These are phyloP conservation scores for Brachypodium distachyon DNA, from an alignment of 202 grass and related monocot genomes.

Conservation along the genomic window DNA sequence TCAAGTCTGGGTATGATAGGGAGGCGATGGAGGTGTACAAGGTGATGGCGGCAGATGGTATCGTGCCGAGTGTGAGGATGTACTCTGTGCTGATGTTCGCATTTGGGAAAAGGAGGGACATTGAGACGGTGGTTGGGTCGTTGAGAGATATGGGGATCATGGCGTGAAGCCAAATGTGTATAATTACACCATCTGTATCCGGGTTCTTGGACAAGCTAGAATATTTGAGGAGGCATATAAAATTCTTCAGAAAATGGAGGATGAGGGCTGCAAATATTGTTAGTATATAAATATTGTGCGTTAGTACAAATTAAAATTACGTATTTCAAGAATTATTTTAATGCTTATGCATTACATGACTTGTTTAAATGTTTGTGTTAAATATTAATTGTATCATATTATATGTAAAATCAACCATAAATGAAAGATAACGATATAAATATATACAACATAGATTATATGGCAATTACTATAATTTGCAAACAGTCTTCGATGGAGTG, in stretches of 20 bases:
- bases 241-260: conserved; percentile 60
- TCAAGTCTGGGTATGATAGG: conserved; percentile 50
- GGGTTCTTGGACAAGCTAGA: conserved; percentile 63
- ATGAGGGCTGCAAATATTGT: conserved; percentile 58
- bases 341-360: too few relatives aligned
- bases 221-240: conserved; percentile 48
- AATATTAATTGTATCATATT: too few relatives aligned
- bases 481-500: too few relatives aligned
- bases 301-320: too few relatives aligned
- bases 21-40: conserved; percentile 69
- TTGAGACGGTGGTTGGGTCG: conserved; percentile 48
- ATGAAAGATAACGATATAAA: too few relatives aligned
- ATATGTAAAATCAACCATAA: too few relatives aligned
- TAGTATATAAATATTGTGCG: too few relatives aligned
- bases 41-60: conserved; percentile 42
- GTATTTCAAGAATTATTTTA: too few relatives aligned
- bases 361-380: too few relatives aligned
- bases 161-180: conserved; percentile 84
- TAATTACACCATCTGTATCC: conserved; percentile 88
- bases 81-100: conserved; percentile 79
- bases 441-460: too few relatives aligned
- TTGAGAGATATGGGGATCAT: conserved; percentile 57
- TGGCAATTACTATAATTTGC: too few relatives aligned
- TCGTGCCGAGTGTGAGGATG: conserved; percentile 50
- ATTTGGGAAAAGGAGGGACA: conserved; percentile 66